phyloP scores from a whole-genome alignment of 768 basidiomycete genomes.

The Pleurotus platypus region DNA sequence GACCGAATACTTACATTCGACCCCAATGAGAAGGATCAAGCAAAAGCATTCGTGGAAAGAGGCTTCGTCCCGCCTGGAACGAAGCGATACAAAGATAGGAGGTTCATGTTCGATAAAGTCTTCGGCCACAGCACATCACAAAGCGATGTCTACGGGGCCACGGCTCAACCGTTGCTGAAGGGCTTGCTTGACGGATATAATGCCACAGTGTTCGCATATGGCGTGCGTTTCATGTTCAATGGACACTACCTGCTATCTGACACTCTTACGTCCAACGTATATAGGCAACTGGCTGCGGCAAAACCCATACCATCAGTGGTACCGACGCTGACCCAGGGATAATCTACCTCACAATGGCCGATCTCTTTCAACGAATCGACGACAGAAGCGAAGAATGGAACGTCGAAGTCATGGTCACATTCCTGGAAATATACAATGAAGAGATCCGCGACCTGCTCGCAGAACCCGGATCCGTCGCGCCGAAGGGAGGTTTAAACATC shows the following conservation, averaged over 20 bases:
- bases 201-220: constrained; percentile 97
- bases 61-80: constrained; percentile 85
- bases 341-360: constrained; percentile 96
- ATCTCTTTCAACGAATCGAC: constrained; percentile 91
- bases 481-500: constrained; percentile 86
- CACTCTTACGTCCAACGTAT: constrained; percentile 12
- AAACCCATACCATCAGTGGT: constrained; percentile 98
- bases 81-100: constrained; percentile 92
- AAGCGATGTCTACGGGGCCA: constrained; percentile 83
- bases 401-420: constrained; percentile 87
- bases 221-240: constrained; percentile 52
- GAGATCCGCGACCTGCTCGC: constrained; percentile 93
- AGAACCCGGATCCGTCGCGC: constrained; percentile 57
- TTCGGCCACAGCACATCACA: constrained; percentile 81
- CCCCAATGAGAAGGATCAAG: constrained; percentile 84
- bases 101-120: constrained; percentile 96
- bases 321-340: constrained; percentile 85
- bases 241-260: not conserved
- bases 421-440: constrained; percentile 99
- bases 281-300: constrained; percentile 99
- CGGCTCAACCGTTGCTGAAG: constrained; percentile 79
- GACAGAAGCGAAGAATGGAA: constrained; percentile 84
- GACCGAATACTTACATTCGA: constrained; percentile 96
- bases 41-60: constrained; percentile 76
- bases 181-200: constrained; percentile 93